Evolutionary conservation across 2,329 filamentous ascomycete species (phyloP), one percentile per base, ranked within the genome.

Genomic region (Sclerotinia spermophila): DNA sequence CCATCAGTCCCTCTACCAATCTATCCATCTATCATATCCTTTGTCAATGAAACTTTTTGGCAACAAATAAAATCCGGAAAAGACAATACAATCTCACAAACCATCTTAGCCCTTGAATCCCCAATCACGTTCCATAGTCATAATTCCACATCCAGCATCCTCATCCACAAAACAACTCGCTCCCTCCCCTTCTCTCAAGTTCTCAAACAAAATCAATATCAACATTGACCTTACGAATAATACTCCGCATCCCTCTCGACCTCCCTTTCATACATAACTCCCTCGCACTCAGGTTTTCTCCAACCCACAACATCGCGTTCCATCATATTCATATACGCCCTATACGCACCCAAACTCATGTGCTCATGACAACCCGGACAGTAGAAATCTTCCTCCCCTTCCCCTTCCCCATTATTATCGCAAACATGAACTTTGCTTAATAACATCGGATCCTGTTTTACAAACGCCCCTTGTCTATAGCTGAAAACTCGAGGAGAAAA

Each of bases 341-440:
- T 38, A 15, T 53, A 66, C 33, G 62, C 45, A 21, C 17, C 45
- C 45, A 66, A 66, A 30, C 62, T 53, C 62, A 66, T 66, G 4
- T n/a, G 33, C 10, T 24, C 45, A 66, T 40, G 62, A 66, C 62
- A 66, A 40, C 62, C 62, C 5, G 62, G 17, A 66, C 62, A 66
- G 21, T 66, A 53, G n/a, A 66, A 66, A 40, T 66, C 35, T 27
- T 30, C 27, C n/a, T 53, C 62, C 8, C n/a, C n/a, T 13, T 15
- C 17, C 5, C 19, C 35, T 21, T 17, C n/a, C 7, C 35, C 35
- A 30, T 2, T 13, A 53, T 53, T 48, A n/a, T 53, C 33, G 38
- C 45, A 66, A 66, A 40, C n/a, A 10, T 66, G 62, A 30, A 21
- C n/a, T 30, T 17, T 27, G 17, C 8, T 6, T 21, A 53, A 66